phyloP scores from a whole-genome alignment of 2,329 filamentous ascomycete genomes.

The Lecanicillium sp. region DNA sequence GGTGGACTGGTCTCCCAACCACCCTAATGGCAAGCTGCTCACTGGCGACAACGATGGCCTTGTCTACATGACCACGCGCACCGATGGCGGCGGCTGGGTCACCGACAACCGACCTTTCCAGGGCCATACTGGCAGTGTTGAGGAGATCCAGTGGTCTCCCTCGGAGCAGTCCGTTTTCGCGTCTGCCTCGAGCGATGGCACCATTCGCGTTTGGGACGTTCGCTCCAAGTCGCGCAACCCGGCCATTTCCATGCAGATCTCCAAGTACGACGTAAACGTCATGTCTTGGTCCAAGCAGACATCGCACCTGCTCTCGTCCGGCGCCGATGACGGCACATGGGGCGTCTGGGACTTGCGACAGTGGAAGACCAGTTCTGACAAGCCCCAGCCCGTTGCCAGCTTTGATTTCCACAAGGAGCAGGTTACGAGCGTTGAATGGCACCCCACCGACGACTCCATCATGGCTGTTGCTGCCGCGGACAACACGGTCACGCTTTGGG shows the following conservation, averaged over 20 bases:
- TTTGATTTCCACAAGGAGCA: conserved; percentile 96
- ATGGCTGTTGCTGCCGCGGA: conserved; percentile 87
- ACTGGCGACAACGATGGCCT: conserved; percentile 87
- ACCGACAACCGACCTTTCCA: conserved; percentile 78
- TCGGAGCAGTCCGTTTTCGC: conserved; percentile 90
- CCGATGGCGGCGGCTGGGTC: conserved; percentile 80
- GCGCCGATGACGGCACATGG: conserved; percentile 90
- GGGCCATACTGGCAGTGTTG: conserved; percentile 78
- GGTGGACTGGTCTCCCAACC: conserved; percentile 82
- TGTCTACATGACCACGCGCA: conserved; percentile 82
- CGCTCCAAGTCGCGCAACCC: conserved; percentile 82
- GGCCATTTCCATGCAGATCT: conserved; percentile 81
- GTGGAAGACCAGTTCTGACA: conserved; percentile 64
- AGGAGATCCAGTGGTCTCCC: conserved; percentile 96
- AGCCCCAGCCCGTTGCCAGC: conserved; percentile 76
- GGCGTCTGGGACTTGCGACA: conserved; percentile 93
- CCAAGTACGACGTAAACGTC: conserved; percentile 84
- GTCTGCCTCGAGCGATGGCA: conserved; percentile 88
- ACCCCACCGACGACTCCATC: conserved; percentile 93
- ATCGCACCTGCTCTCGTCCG: conserved; percentile 81
- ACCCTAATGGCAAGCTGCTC: conserved; percentile 74
- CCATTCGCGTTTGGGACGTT: conserved; percentile 92
- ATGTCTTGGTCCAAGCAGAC: conserved; percentile 92
- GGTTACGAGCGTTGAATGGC: conserved; percentile 94
- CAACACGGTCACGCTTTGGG: conserved; percentile 92